Base-by-base conservation (phyloP, 345 rosid species). In the Psidium friedrichsthalianum region DNA sequence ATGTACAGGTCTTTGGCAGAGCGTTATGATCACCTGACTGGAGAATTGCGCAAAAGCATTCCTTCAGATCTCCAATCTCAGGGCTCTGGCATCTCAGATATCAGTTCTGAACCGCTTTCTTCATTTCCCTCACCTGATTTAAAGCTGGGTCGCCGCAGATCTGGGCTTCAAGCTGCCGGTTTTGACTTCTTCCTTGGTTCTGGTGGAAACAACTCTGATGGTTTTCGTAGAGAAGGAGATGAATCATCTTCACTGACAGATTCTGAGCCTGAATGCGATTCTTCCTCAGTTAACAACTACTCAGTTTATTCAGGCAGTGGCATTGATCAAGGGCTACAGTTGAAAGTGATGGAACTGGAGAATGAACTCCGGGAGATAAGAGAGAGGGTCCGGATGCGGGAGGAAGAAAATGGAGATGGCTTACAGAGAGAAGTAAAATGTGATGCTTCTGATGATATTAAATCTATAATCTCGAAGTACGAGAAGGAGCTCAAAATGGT, bases 1-100 rank as follows among this genome's bases (percentile, higher is more conserved):
- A 93, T 92, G 92, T 97, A 97, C 83, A 95, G 95, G 58, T 91
- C 97, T 55, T 87, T 97, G 82, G 98, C 98, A 1, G 97, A 95
- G 91, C 95, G 98, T 80, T 95, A 97, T 88, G 98, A 95, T 91
- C 94, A 93, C 83, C 90, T 95, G 78, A 93, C 93, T 1, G 96
- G 92, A 56, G 98, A 95, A 85, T 88, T 95, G 89, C 90, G 88
- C 88, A 94, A 92, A 87, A 91, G 89, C 40, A 84, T 88, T 42
- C 87, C 94, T 0, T 86, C 89, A 20, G 96, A 89, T 82, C 95
- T 95, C 82, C 94, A 92, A 85, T 91, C 94, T 47, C 93, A 93
- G 61, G 86, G 91, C 88, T 93, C 94, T 1, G 92, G 90, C 44
- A 14, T 89, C 58, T 89, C 97, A 74, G 98, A 93, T 81, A 20